Evolutionary conservation across 1,284 basidiomycete genomes (phyloP), one percentile per base, ranked within the genome.

Genomic region (Clitocybe nebularis): DNA sequence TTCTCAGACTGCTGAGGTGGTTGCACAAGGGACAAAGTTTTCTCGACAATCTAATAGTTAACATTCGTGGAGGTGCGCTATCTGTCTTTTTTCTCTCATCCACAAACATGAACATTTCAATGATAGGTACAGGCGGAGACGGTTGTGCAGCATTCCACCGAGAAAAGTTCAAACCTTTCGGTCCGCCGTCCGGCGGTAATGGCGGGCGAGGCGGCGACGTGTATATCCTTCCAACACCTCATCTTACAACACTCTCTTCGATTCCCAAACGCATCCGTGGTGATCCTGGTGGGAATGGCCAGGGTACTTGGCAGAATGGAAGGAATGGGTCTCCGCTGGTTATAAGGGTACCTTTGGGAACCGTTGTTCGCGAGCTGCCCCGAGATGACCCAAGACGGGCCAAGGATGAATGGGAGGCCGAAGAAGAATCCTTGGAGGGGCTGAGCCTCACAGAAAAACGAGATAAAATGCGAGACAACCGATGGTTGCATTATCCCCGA

Each of bases 141-240:
- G 90, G 91, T 13, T 88, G 89, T 48, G 84, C 84, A 10, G 87
- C 89, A 2, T 91, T 93, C 53, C 81, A 89, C 54, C 81, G 84
- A 45, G 85, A 89, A 66, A 88, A 85, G 57, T 88, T 75, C 64
- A 79, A 78, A 46, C 77, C 83, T 0, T 78, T 81, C 47, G 91
- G 92, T 0, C 89, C 90, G 0, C 89, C 93, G 0, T 90, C 89
- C 7, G 93, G 93, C 1, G 93, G 93, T 1, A 87, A 88, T 50
- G 93, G 94, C 13, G 93, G 92, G 0, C 75, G 77, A 35, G 94
- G 93, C 19, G 92, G 89, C 1, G 82, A 88, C 49, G 81, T 97
- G 22, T 92, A 91, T 60, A 76, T 97, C 50, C 64, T 81, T 34
- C 87, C 92, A 1, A 84, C 85, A 0, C 71, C 82, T 0, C 72